Conservation (phyloP, 2,329 filamentous ascomycete genomes). For the Fusarium sp. region DNA sequence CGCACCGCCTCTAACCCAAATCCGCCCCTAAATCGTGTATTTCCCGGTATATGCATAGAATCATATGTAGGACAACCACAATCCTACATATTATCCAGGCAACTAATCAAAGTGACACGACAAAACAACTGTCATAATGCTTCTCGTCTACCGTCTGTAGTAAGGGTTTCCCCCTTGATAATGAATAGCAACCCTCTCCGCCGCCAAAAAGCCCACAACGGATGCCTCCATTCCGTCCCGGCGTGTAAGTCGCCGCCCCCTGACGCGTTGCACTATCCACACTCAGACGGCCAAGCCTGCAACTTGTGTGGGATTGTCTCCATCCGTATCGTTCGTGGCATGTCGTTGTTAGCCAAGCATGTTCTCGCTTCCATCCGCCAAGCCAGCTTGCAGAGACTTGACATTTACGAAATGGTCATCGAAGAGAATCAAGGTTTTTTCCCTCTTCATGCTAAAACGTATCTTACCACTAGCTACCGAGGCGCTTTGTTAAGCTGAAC, state of each 20-base stretch:
- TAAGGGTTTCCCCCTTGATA: conserved; percentile 2
- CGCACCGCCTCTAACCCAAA: conserved; percentile 24
- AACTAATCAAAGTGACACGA: conserved; percentile 19
- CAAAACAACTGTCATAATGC: neutral
- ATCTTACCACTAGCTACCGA: neutral
- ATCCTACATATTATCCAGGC: conserved; percentile 7
- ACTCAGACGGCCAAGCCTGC: conserved; percentile 22
- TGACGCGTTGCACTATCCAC: conserved; percentile 39
- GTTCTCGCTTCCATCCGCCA: conserved; percentile 31
- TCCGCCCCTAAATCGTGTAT: conserved; percentile 21
- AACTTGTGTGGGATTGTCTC: conserved; percentile 18
- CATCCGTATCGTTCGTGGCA: conserved; percentile 3
- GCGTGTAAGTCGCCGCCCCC: conserved; percentile 23
- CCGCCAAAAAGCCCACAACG: conserved; percentile 7
- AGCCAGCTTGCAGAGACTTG: conserved; percentile 14
- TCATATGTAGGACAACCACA: neutral
- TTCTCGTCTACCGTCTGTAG: neutral
- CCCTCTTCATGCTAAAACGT: neutral
- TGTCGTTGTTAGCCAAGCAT: conserved; percentile 21
- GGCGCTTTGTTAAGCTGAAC: neutral
- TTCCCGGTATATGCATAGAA: conserved; percentile 11
- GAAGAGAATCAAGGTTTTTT: conserved; percentile 29
- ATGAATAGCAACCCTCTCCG: conserved; percentile 10
- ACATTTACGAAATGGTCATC: conserved; percentile 21
- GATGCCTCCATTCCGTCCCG: conserved; percentile 33